A percentile compares a stretch with the other conserved stretches of the same genome.
phyloP scores from a whole-genome alignment of 768 basidiomycete species.

The Lactarius akahatsu region DNA sequence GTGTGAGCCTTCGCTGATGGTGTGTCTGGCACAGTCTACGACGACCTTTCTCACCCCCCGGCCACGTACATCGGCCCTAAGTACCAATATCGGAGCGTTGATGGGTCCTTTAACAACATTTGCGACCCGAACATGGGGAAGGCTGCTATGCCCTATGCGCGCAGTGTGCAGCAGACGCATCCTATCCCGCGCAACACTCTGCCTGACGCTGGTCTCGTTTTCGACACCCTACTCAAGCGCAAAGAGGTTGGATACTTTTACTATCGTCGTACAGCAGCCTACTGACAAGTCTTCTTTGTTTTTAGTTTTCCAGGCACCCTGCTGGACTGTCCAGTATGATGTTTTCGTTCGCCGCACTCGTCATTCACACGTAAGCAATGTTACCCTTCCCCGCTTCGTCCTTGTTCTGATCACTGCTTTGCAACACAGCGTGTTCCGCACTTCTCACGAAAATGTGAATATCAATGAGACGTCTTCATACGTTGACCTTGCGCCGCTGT shows the following conservation, averaged over 20 bases:
- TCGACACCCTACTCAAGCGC: slow-evolving; percentile 74
- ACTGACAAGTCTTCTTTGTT: too few relatives aligned
- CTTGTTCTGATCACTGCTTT: background rate
- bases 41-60: slow-evolving; percentile 79
- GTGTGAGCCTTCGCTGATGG: background rate
- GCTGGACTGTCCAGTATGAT: slow-evolving; percentile 75
- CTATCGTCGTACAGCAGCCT: too few relatives aligned
- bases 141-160: slow-evolving; percentile 76
- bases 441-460: slow-evolving; percentile 59
- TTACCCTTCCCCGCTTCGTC: background rate
- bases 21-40: slow-evolving; percentile 54
- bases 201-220: slow-evolving; percentile 78
- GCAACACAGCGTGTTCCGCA: slow-evolving; percentile 71
- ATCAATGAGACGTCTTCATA: slow-evolving; percentile 88
- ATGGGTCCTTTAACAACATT: slow-evolving; percentile 77
- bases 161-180: slow-evolving; percentile 71
- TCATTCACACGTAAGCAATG: slow-evolving; percentile 64
- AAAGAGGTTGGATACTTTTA: slow-evolving; percentile 49
- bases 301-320: slow-evolving; percentile 74
- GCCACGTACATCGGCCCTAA: slow-evolving; percentile 62
- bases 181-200: slow-evolving; percentile 65
- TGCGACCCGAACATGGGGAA: slow-evolving; percentile 69
- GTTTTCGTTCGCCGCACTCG: slow-evolving; percentile 80
- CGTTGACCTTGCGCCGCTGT: slow-evolving; percentile 80
- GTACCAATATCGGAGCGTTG: slow-evolving; percentile 69